Evolutionary conservation across 495 filamentous ascomycete genomes (phyloP), one percentile per base, ranked within the genome.

Genomic region (Trichoderma orchidacearum): DNA sequence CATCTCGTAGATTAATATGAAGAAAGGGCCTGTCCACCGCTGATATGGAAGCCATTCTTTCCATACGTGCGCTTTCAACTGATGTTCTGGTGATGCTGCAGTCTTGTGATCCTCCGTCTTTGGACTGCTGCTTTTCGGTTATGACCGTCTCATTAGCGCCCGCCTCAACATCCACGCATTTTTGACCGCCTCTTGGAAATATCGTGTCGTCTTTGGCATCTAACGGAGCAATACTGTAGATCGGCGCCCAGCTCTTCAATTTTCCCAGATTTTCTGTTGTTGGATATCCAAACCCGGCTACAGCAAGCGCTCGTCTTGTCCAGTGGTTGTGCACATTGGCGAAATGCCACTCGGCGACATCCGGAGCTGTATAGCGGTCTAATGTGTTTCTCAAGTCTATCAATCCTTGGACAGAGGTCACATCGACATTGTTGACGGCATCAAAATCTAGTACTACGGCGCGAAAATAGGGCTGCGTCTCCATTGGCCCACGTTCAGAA

Each of bases 401-500:
- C 23, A 71, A 61, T 25, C 61, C 58, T 52, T 71, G 67, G 9
- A 67, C 56, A 41, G 61, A 56, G 5, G 67, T 71, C 13, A 68
- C 61, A 51, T 71, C 68, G 18, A 71, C 59, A 3, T 56, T 62
- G 25, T 66, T 59, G 23, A 70, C 66, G 9, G 64, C 59, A 0
- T 65, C 55, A 53, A 63, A 66, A 56, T 71, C 68, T 11, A 69
- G 60, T 23, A 71, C 59, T 6, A 71, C 57, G 29, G 68, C 67
- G 15, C 64, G 61, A 25, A 71, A 63, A n/a, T 59, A n/a, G 6
- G 67, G 67, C 29, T 56, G 57, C 50, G 63, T 65, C 3, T 41
- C 51, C 9, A 28, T 31, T 51, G 59, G 36, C 50, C 59, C 58
- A 25, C 53, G 59, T 28, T 36, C 36, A 5, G 36, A 62, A n/a